Evolutionary conservation across 495 filamentous ascomycete genomes (phyloP).

Genomic region (Recurvomyces mirabilis): DNA sequence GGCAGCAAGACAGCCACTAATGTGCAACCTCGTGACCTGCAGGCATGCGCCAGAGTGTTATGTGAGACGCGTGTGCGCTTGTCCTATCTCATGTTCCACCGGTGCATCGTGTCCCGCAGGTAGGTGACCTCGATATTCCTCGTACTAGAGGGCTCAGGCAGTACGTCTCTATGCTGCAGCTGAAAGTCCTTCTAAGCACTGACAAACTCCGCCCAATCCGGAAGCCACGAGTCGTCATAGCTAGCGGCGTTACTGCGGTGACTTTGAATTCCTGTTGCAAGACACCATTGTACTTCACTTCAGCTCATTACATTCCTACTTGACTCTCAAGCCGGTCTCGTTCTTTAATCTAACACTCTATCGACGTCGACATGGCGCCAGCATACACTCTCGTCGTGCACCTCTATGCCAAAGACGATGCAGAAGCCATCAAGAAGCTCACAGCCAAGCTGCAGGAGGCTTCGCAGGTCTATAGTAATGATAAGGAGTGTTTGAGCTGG

Average conservation of each 20-base stretch:
- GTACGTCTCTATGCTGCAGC: too few species aligned
- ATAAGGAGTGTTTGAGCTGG: conserved; percentile 57
- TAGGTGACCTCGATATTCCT: too few species aligned
- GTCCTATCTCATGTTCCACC: too few species aligned
- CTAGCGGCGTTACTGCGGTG: neutral
- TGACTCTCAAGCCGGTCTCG: neutral
- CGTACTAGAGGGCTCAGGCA: too few species aligned
- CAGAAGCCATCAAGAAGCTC: conserved; percentile 48
- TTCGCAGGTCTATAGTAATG: conserved; percentile 50
- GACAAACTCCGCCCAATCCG: too few species aligned
- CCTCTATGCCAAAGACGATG: conserved; percentile 52
- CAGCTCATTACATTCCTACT: neutral
- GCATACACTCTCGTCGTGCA: conserved; percentile 46
- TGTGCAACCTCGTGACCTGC: too few species aligned
- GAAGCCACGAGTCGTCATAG: too few species aligned
- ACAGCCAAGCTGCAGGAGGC: conserved; percentile 58
- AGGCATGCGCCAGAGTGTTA: too few species aligned
- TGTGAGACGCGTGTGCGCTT: too few species aligned
- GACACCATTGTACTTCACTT: neutral
- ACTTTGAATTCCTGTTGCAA: neutral
- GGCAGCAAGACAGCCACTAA: too few species aligned
- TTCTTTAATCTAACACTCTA: neutral
- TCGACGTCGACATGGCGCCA: conserved; percentile 5
- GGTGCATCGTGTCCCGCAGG: too few species aligned
- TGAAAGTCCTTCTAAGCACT: too few species aligned